These are phyloP conservation scores for Mollisiaceae sp. DNA, from an alignment of 2,329 filamentous ascomycete genomes.

Conservation along the genomic window DNA sequence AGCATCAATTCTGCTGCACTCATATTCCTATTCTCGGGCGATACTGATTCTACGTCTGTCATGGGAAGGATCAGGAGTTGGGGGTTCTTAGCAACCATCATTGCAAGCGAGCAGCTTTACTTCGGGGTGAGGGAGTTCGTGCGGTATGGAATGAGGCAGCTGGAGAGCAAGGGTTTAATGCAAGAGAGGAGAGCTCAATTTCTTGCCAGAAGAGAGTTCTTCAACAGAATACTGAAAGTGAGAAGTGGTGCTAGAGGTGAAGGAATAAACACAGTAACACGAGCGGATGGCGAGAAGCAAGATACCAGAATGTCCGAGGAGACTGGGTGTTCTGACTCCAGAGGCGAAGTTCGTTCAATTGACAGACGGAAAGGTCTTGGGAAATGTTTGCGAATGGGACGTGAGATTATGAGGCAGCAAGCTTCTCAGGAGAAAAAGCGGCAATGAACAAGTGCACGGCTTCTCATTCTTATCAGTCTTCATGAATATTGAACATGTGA, in stretches of 20 bases:
- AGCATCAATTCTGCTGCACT: slow-evolving; percentile 85
- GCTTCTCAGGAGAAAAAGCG: not conserved
- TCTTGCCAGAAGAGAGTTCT: slow-evolving; percentile 5
- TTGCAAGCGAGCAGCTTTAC: slow-evolving; percentile 87
- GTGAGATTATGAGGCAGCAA: slow-evolving; percentile 1
- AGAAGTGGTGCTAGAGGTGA: not conserved
- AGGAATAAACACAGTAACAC: not conserved
- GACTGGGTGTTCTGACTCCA: not conserved
- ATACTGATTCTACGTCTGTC: slow-evolving; percentile 49
- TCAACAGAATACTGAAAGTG: not conserved
- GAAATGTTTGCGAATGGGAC: not conserved
- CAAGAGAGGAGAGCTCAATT: not conserved
- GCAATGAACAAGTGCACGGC: not conserved
- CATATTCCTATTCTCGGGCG: slow-evolving; percentile 78
- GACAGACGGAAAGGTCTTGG: not conserved
- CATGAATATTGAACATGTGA: not conserved
- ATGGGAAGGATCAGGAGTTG: not conserved
- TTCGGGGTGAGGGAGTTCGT: slow-evolving; percentile 75
- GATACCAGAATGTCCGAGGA: not conserved
- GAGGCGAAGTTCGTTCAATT: not conserved
- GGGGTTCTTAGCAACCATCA: slow-evolving; percentile 61
- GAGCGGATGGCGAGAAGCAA: not conserved
- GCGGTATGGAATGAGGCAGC: slow-evolving; percentile 71
- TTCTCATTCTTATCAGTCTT: not conserved
- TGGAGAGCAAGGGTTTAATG: slow-evolving; percentile 51